A percentile compares a stretch with the other conserved stretches of the same genome.
These are phyloP conservation scores for Bacterosira constricta DNA, from an alignment of 108 stramenopile species.

Conservation along the genomic window DNA sequence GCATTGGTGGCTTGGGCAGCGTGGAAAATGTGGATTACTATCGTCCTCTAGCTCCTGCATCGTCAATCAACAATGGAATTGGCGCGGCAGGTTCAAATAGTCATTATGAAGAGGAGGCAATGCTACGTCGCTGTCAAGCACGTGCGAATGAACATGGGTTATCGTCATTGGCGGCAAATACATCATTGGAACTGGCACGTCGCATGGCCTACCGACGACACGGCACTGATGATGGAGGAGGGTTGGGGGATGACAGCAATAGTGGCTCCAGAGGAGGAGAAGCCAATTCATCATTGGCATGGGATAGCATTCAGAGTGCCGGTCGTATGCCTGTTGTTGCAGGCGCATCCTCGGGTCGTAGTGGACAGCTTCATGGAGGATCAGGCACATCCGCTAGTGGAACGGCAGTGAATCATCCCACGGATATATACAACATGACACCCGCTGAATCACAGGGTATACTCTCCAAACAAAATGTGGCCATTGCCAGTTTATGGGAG, in stretches of 20 bases:
- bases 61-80: neutral
- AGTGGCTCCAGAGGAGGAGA: neutral
- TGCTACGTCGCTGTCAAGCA: conserved; percentile 33
- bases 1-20: conserved; percentile 17
- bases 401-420: conserved; percentile 54
- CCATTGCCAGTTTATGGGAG: conserved; percentile 76
- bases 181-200: conserved; percentile 41
- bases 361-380: neutral
- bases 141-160: conserved; percentile 39
- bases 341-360: neutral
- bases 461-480: conserved; percentile 50
- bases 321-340: conserved; percentile 10
- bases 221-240: neutral
- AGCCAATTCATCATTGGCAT: conserved; percentile 23
- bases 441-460: conserved; percentile 48
- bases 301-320: conserved; percentile 33
- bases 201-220: conserved; percentile 19
- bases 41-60: neutral
- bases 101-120: conserved; percentile 19
- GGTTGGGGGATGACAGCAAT: conserved; percentile 6
- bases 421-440: conserved; percentile 42
- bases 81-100: neutral
- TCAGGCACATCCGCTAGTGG: conserved; percentile 14
- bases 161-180: conserved; percentile 32
- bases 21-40: neutral